Evolutionary conservation across 495 filamentous ascomycete genomes (phyloP).

Genomic region (Aspergillus ellipticus): DNA sequence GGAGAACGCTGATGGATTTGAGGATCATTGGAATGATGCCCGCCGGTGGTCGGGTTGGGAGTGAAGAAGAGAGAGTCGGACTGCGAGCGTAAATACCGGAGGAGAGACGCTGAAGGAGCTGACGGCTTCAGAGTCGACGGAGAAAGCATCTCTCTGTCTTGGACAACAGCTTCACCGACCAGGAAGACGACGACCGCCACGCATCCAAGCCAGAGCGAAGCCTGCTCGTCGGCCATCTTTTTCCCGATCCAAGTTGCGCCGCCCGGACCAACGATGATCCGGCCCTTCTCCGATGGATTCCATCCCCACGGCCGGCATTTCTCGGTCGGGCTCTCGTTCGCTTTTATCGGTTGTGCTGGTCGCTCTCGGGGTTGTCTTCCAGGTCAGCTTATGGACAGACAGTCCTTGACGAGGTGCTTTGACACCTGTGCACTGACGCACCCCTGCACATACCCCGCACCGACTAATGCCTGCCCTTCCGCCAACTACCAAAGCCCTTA

Average conservation of each 20-base stretch:
- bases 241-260: not conserved
- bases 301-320: not conserved
- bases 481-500: too few species aligned
- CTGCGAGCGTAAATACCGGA: constrained; percentile 61
- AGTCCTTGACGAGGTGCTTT: too few species aligned
- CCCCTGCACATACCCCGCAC: too few species aligned
- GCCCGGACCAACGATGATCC: constrained; percentile 19
- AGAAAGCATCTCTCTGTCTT: constrained; percentile 37
- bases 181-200: constrained; percentile 7
- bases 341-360: not conserved
- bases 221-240: constrained; percentile 1
- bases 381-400: too few species aligned
- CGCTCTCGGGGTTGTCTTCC: too few species aligned
- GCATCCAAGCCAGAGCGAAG: constrained; percentile 12
- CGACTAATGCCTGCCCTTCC: too few species aligned
- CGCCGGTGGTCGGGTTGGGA: constrained; percentile 34
- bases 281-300: not conserved
- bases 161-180: not conserved
- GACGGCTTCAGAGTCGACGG: constrained; percentile 31
- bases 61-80: constrained; percentile 53
- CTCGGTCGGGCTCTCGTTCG: not conserved
- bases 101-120: constrained; percentile 55
- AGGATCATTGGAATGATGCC: constrained; percentile 9
- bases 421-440: too few species aligned
- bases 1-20: constrained; percentile 5